phyloP scores from a whole-genome alignment of 2,329 filamentous ascomycete species.

The Fusarium humuli region DNA sequence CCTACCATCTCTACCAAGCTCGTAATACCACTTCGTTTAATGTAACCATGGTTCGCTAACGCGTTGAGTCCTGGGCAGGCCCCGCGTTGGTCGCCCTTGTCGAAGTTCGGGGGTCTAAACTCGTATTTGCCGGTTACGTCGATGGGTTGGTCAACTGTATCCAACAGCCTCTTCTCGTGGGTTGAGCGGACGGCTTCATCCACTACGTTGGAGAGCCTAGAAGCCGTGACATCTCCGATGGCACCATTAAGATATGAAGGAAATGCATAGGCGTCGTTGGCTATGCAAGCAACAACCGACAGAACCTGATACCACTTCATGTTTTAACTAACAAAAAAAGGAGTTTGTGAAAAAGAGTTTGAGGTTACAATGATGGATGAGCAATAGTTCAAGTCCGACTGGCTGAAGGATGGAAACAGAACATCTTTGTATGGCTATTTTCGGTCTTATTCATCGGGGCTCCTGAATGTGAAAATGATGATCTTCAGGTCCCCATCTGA shows the following conservation, averaged over 20 bases:
- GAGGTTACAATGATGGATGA: neutral
- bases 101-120: constrained; percentile 45
- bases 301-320: constrained; percentile 21
- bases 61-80: constrained; percentile 53
- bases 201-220: constrained; percentile 5
- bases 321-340: neutral
- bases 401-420: constrained; percentile 13
- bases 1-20: constrained; percentile 26
- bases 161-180: constrained; percentile 6
- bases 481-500: neutral
- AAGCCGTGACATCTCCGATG: neutral
- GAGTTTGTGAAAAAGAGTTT: neutral
- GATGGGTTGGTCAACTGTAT: constrained; percentile 4
- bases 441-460: neutral
- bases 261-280: neutral
- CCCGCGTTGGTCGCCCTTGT: constrained; percentile 43
- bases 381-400: neutral
- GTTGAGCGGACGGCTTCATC: neutral
- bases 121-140: constrained; percentile 33
- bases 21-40: constrained; percentile 34
- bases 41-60: constrained; percentile 54
- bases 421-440: constrained; percentile 3
- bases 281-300: neutral
- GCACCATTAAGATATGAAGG: constrained; percentile 6
- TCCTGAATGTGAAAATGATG: neutral